Evolutionary conservation across 306 rosid species (phyloP).

Genomic region (Geum urbanum): DNA sequence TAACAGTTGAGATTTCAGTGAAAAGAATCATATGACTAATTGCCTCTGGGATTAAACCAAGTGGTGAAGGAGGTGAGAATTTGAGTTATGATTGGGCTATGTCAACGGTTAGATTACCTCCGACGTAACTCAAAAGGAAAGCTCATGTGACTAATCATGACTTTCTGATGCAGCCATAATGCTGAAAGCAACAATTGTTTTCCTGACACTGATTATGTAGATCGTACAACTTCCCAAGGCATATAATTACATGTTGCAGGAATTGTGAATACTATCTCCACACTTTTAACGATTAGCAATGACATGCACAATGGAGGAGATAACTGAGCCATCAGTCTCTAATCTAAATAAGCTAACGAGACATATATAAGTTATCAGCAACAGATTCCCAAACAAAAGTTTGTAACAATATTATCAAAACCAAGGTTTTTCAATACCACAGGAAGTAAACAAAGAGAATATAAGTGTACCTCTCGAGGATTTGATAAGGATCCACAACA

Average conservation of each 20-base stretch:
- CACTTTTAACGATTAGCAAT: not conserved
- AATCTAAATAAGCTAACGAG: not conserved
- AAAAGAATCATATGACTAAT: not conserved
- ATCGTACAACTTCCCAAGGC: not conserved
- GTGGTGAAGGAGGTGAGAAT: no score
- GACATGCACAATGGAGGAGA: not conserved
- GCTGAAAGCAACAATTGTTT: no score
- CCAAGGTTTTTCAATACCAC: not conserved
- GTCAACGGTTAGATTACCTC: no score
- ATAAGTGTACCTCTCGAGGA: conserved; percentile 71
- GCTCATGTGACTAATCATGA: no score
- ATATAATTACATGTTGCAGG: not conserved
- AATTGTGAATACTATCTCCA: not conserved
- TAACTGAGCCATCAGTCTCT: conserved; percentile 1
- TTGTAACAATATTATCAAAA: no score
- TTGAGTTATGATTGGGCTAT: no score
- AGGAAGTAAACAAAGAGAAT: conserved; percentile 11
- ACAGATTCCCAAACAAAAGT: not conserved
- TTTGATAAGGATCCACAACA: conserved; percentile 72
- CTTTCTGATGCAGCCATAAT: no score
- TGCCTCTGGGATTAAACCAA: no score
- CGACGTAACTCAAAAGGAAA: no score
- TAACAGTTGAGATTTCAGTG: not conserved
- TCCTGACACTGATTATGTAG: no score
- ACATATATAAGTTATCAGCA: not conserved